phyloP scores from a whole-genome alignment of 768 basidiomycete species.

The Neoboletus magnificus region DNA sequence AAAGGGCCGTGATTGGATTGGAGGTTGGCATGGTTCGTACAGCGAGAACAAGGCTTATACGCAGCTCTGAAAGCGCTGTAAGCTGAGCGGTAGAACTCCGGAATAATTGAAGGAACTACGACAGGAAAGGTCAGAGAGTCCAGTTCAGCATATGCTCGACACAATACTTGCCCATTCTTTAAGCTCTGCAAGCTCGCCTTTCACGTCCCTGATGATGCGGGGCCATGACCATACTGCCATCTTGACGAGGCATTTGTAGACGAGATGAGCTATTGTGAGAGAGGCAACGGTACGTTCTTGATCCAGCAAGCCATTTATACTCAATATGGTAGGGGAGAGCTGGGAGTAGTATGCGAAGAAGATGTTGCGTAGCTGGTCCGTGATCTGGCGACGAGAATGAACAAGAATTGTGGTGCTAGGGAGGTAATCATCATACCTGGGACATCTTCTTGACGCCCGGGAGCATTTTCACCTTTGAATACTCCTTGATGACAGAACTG shows the following conservation, averaged over 20 bases:
- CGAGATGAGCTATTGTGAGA: conserved; percentile 58
- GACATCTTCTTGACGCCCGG: conserved; percentile 64
- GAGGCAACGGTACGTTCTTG: conserved; percentile 41
- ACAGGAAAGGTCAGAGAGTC: neutral
- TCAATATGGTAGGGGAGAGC: conserved; percentile 36
- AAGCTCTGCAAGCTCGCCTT: conserved; percentile 43
- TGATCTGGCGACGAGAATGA: conserved; percentile 17
- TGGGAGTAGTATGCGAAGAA: conserved; percentile 61
- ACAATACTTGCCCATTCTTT: conserved; percentile 49
- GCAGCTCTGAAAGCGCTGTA: conserved; percentile 51
- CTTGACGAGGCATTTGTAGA: conserved; percentile 73
- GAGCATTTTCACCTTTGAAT: conserved; percentile 66
- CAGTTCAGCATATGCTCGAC: neutral
- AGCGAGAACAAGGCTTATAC: conserved; percentile 50
- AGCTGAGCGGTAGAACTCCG: conserved; percentile 55
- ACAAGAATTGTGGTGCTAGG: neutral
- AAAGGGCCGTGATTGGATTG: conserved; percentile 39
- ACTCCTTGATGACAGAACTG: conserved; percentile 66
- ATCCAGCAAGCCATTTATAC: conserved; percentile 34
- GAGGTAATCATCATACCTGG: conserved; percentile 39
- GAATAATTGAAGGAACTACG: conserved; percentile 62
- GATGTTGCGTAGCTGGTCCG: conserved; percentile 42
- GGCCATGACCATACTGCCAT: conserved; percentile 73
- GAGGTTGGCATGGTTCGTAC: conserved; percentile 35
- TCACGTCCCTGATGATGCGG: conserved; percentile 40